These are phyloP conservation scores for Moricandia arvensis DNA, from an alignment of 345 rosid species.

Conservation along the genomic window DNA sequence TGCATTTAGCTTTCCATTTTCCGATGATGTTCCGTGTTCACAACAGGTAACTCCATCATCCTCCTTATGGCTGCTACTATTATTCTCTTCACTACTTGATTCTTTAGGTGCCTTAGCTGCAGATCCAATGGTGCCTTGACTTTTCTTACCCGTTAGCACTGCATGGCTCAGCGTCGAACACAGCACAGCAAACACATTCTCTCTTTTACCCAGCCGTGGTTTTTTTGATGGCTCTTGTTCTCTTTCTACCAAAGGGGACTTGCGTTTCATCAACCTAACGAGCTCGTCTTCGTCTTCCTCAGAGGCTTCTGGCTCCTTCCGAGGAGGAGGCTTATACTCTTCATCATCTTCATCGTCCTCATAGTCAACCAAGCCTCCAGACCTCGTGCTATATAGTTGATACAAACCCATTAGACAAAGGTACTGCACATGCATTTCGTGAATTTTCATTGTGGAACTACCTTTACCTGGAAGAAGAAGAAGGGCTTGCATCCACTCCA, in stretches of 20 bases:
- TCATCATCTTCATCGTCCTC: not conserved
- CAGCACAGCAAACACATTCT: not conserved
- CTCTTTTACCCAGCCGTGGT: not conserved
- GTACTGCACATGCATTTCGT: not conserved
- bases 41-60: not conserved
- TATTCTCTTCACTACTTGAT: not conserved
- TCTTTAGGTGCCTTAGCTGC: not conserved
- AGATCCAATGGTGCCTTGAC: not conserved
- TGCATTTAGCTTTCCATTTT: not conserved
- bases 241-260: not conserved
- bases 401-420: not conserved
- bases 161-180: not conserved
- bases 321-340: not conserved
- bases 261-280: not conserved
- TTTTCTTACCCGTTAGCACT: not conserved
- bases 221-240: not conserved
- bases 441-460: not conserved
- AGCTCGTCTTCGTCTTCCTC: not conserved
- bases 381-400: not conserved
- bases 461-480: not conserved
- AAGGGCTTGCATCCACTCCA: not conserved
- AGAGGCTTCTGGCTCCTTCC: not conserved
- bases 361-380: not conserved
- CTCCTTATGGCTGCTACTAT: not conserved
- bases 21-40: not conserved